Base-by-base conservation (phyloP, 75 land plant species). In the Larix kaempferi region DNA sequence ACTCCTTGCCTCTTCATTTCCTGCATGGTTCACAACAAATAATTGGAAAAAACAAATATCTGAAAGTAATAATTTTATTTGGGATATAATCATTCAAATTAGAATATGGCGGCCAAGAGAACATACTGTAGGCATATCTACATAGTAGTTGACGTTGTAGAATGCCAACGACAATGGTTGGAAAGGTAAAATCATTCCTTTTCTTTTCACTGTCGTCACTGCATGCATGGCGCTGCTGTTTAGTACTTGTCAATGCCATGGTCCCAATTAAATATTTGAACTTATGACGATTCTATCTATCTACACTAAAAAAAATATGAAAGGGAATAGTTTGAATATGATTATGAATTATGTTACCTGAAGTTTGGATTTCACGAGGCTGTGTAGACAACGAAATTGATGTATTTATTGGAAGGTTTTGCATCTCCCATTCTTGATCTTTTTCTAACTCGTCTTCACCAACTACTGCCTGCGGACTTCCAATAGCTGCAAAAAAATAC, bases 1-100 rank as follows among this genome's bases (percentile, higher is more conserved):
- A 86, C 65, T 33, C 94, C 94, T 76, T 86, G 86, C 3, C 37
- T 59, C 81, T 86, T 92, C 94, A 92, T 92, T 86, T 90, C 93
- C 94, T 69, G 81, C 63, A 22, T 44, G 6, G 10, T 44, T 44
- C 52, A 44, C 52, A 44, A 44, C 0, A 10, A 44, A 44, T 44
- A 44, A 44, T 44, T n/a, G n/a, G n/a, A n/a, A n/a, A n/a, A n/a
- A n/a, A n/a, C n/a, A n/a, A n/a, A n/a, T n/a, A n/a, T n/a, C n/a
- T n/a, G n/a, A n/a, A 44, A 44, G 88, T 71, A 6, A 61, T 41
- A 7, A 44, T 6, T 44, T 44, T 10, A 0, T 44, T 6, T 6
- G 49, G 49, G 7, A 44, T 21, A 61, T 61, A 0, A 44, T 44
- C 49, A 6, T 44, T 61, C 7, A 61, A 61, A 23, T n/a, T n/a